phyloP scores from a whole-genome alignment of 225 moss, liverwort and hornwort species.

The Marchantia paleacea region DNA sequence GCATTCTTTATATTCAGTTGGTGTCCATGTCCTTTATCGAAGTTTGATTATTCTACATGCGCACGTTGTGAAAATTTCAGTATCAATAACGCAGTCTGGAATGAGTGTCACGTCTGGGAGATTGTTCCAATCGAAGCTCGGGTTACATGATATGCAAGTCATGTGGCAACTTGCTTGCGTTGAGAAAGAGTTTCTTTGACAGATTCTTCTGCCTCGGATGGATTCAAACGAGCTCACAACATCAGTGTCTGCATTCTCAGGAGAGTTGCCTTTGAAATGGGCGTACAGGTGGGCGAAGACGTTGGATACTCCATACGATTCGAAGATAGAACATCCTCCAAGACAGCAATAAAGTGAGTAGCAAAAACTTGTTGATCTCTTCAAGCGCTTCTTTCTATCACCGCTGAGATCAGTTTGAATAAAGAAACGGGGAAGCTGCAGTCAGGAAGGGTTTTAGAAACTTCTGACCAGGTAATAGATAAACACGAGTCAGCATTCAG shows the following conservation, averaged over 20 bases:
- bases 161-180: no score
- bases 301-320: slow-evolving; percentile 93
- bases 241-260: slow-evolving; percentile 26
- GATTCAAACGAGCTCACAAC: neutral
- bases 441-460: neutral
- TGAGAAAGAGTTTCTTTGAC: no score
- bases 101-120: no score
- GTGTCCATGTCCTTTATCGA: neutral
- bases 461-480: neutral
- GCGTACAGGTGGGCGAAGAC: slow-evolving; percentile 73
- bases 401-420: neutral
- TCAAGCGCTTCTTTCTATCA: neutral
- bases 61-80: no score
- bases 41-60: neutral
- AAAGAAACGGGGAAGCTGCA: neutral
- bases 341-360: slow-evolving; percentile 71
- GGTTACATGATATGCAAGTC: no score
- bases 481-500: no score
- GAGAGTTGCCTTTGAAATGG: slow-evolving; percentile 96
- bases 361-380: neutral
- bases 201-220: no score
- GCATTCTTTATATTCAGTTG: neutral
- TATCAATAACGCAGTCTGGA: no score
- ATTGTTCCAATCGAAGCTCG: no score
- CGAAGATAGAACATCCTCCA: slow-evolving; percentile 81